Evolutionary conservation across 1,284 basidiomycete genomes (phyloP).

Genomic region (Ganoderma boninense): DNA sequence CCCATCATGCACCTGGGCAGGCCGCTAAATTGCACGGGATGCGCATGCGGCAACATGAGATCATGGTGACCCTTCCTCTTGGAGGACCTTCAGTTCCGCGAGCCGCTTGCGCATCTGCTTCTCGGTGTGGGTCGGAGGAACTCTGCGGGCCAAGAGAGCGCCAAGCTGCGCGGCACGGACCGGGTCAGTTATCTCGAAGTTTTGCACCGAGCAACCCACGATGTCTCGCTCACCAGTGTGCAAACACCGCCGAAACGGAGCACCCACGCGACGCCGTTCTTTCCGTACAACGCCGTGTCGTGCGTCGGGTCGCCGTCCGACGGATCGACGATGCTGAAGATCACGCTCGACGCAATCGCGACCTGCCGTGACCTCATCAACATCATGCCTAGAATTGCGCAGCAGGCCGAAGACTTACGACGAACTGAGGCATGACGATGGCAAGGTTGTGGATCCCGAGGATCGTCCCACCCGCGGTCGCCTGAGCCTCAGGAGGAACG

Average conservation of each 20-base stretch:
- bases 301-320: slow-evolving; percentile 49
- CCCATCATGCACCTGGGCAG: background rate
- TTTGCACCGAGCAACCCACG: background rate
- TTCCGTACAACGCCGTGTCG: slow-evolving; percentile 74
- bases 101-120: slow-evolving; percentile 85
- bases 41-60: slow-evolving; percentile 26
- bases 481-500: slow-evolving; percentile 43
- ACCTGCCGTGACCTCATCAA: slow-evolving; percentile 57
- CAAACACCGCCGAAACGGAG: slow-evolving; percentile 91
- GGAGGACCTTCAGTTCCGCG: slow-evolving; percentile 78
- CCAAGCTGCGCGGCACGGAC: slow-evolving; percentile 51
- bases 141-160: slow-evolving; percentile 78
- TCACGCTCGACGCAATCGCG: slow-evolving; percentile 87
- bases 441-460: slow-evolving; percentile 96
- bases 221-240: slow-evolving; percentile 63
- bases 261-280: slow-evolving; percentile 93
- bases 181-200: slow-evolving; percentile 7
- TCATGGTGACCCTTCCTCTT: slow-evolving; percentile 62
- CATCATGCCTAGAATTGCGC: background rate
- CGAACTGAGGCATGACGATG: slow-evolving; percentile 92
- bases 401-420: slow-evolving; percentile 62
- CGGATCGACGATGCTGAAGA: slow-evolving; percentile 83
- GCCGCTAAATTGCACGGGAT: background rate
- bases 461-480: slow-evolving; percentile 91
- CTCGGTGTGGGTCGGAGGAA: slow-evolving; percentile 89